Evolutionary conservation across 108 stramenopile genomes (phyloP).

Genomic region (Conticribra guillardii): DNA sequence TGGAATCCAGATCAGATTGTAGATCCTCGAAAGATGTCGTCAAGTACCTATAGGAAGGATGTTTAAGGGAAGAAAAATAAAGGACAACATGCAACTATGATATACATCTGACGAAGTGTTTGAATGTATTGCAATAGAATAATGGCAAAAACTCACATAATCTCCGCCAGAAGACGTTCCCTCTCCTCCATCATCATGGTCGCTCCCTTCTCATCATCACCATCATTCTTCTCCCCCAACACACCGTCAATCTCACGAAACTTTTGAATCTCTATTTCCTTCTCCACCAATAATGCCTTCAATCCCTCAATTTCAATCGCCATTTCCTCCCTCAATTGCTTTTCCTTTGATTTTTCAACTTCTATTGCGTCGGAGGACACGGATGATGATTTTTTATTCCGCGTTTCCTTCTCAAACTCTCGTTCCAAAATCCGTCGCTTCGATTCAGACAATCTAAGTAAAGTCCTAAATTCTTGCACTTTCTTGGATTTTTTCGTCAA

Average conservation of each 20-base stretch:
- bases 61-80: no score
- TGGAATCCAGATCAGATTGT: conserved; percentile 19
- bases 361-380: no score
- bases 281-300: conserved; percentile 23
- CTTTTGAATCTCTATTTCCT: conserved; percentile 24
- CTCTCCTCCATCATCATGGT: conserved; percentile 23
- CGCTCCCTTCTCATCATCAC: no score
- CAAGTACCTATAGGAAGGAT: no score
- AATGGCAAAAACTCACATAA: conserved; percentile 27
- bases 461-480: conserved; percentile 34
- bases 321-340: conserved; percentile 15
- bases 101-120: neutral
- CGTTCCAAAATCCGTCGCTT: conserved; percentile 25
- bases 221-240: no score
- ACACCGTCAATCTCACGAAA: no score
- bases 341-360: neutral
- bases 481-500: conserved; percentile 27
- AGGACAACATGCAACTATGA: neutral
- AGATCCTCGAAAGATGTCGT: conserved; percentile 28
- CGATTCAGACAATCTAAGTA: conserved; percentile 24
- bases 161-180: conserved; percentile 24
- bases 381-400: no score
- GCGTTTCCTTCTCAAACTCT: conserved; percentile 9
- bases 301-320: conserved; percentile 27
- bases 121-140: neutral